Evolutionary conservation across 1,284 basidiomycete species (phyloP).

Genomic region (Ceratobasidium theobromae): DNA sequence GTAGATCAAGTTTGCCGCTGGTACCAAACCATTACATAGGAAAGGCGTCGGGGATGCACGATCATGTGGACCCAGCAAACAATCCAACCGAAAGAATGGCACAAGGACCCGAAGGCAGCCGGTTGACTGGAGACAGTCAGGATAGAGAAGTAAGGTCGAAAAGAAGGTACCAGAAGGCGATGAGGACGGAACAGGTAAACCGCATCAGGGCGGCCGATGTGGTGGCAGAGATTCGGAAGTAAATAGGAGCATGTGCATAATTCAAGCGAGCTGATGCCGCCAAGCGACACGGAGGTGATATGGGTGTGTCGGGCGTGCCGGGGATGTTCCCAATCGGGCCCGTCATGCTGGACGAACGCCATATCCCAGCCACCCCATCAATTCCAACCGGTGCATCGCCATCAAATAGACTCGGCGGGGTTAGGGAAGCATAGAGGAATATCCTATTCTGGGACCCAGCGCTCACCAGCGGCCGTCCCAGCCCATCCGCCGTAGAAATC

Average conservation of each 20-base stretch:
- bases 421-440: conserved; percentile 3
- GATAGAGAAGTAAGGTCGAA: conserved; percentile 1
- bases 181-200: not conserved
- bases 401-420: conserved; percentile 29
- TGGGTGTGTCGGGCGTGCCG: conserved; percentile 22
- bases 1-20: conserved; percentile 4
- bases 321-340: conserved; percentile 11
- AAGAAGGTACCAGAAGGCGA: conserved; percentile 25
- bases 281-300: conserved; percentile 28
- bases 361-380: not conserved
- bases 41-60: conserved; percentile 24
- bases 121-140: conserved; percentile 2
- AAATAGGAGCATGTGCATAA: conserved; percentile 18
- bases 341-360: not conserved
- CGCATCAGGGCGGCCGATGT: conserved; percentile 25
- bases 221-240: conserved; percentile 4
- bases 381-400: conserved; percentile 12
- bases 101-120: conserved; percentile 3
- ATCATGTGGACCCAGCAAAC: conserved; percentile 26
- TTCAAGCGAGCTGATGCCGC: conserved; percentile 29
- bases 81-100: conserved; percentile 3
- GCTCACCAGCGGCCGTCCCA: not conserved
- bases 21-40: conserved; percentile 22
- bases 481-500: conserved; percentile 7
- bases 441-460: not conserved